Percentiles rank a stretch among this genome's conserved stretches.
Evolutionary conservation across 116 monocot genomes (phyloP).

Genomic region (Trichopus zeylanicus): DNA sequence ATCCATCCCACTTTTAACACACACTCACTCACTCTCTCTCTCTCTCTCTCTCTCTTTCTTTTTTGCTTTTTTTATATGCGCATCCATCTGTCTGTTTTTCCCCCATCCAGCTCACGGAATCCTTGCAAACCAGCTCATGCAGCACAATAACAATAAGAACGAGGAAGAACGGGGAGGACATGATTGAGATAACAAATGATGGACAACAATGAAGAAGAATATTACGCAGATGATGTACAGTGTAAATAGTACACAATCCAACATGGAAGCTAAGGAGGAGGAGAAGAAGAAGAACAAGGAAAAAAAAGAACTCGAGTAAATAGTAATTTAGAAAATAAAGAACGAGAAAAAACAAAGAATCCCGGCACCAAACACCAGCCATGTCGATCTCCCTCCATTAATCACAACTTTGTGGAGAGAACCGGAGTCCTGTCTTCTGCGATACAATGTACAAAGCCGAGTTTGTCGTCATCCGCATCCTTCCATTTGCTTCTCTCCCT

Average conservation of each 20-base stretch:
- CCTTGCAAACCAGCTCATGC: background rate
- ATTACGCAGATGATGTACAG: constrained; percentile 2
- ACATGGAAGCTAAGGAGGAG: too few relatives aligned
- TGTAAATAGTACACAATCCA: constrained; percentile 9
- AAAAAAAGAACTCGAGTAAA: constrained; percentile 1
- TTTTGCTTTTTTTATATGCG: background rate
- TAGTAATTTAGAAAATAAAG: background rate
- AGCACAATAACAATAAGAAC: background rate
- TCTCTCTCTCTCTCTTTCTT: background rate
- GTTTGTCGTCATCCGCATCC: too few relatives aligned
- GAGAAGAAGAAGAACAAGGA: too few relatives aligned
- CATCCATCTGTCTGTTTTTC: background rate
- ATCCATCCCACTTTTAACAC: too few relatives aligned
- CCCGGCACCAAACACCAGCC: constrained; percentile 4
- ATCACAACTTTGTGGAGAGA: background rate
- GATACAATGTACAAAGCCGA: background rate
- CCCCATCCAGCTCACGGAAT: background rate
- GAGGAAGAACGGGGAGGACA: background rate
- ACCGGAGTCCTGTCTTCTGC: background rate
- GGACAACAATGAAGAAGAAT: constrained; percentile 1
- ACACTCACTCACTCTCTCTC: too few relatives aligned
- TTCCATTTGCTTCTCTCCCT: background rate
- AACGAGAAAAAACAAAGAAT: background rate
- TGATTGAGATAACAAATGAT: background rate
- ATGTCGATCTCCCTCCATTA: background rate